phyloP scores from a whole-genome alignment of 202 grass and related monocot species.

The Setaria viridis region DNA sequence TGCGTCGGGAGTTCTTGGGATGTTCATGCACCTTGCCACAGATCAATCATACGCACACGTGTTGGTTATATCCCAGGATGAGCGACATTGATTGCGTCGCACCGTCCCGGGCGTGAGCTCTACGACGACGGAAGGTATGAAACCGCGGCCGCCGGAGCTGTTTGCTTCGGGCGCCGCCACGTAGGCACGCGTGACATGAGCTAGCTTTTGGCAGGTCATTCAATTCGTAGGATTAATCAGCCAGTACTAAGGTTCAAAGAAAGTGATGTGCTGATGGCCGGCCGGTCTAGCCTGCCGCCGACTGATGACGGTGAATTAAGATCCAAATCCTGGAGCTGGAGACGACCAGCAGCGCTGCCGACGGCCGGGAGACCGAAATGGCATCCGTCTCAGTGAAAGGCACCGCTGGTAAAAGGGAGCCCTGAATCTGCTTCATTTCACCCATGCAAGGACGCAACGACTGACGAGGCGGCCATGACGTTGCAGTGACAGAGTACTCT shows the following conservation, averaged over 20 bases:
- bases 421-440: neutral
- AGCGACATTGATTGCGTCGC: conserved; percentile 30
- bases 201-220: neutral
- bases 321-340: neutral
- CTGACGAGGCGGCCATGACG: neutral
- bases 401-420: neutral
- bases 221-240: neutral
- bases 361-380: neutral
- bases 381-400: neutral
- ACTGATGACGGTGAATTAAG: neutral
- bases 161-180: neutral
- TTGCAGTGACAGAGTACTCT: neutral
- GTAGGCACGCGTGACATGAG: neutral
- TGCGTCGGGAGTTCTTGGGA: neutral
- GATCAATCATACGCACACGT: conserved; percentile 26
- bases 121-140: conserved; percentile 16
- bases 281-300: neutral
- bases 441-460: neutral
- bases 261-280: neutral
- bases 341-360: neutral
- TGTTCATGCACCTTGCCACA: conserved; percentile 36
- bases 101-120: neutral
- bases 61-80: conserved; percentile 14
- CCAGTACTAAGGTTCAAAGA: conserved; percentile 20
- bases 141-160: neutral